phyloP scores from a whole-genome alignment of 192 early-diverging fungal genomes.

The Diversispora epigaea region DNA sequence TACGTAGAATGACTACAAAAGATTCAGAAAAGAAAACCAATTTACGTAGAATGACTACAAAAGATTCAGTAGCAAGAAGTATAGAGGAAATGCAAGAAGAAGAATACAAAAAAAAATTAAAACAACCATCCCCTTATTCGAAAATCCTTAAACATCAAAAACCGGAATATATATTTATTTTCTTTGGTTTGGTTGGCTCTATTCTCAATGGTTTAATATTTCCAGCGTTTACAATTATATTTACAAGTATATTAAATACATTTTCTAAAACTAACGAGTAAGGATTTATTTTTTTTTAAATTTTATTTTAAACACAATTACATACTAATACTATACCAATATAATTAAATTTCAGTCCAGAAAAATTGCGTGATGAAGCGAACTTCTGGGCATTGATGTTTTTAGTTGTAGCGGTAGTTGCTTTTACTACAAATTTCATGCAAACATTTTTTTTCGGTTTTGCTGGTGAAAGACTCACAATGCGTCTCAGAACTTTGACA shows the following conservation, averaged over 20 bases:
- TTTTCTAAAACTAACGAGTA: slow-evolving; percentile 15
- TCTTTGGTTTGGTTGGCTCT: no score
- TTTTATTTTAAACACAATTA: slow-evolving; percentile 52
- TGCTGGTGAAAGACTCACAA: slow-evolving; percentile 46
- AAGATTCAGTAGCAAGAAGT: neutral
- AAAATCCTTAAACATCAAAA: no score
- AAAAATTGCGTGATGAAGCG: slow-evolving; percentile 29
- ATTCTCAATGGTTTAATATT: no score
- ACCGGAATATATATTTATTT: no score
- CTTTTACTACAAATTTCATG: slow-evolving; percentile 35
- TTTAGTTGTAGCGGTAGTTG: slow-evolving; percentile 36
- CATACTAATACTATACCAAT: slow-evolving; percentile 47
- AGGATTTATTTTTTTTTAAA: slow-evolving; percentile 38
- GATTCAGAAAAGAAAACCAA: neutral
- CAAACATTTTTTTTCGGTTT: slow-evolving; percentile 52
- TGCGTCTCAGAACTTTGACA: slow-evolving; percentile 58
- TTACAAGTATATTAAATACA: neutral
- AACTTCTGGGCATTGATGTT: slow-evolving; percentile 41
- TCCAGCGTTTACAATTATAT: no score
- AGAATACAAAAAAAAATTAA: no score
- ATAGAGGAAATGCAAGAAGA: no score
- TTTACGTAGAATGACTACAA: slow-evolving; percentile 41
- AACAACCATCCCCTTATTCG: no score
- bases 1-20: slow-evolving; percentile 42
- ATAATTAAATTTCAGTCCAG: neutral